Evolutionary conservation across 306 rosid species (phyloP).

Genomic region (Lathyrus aphaca): DNA sequence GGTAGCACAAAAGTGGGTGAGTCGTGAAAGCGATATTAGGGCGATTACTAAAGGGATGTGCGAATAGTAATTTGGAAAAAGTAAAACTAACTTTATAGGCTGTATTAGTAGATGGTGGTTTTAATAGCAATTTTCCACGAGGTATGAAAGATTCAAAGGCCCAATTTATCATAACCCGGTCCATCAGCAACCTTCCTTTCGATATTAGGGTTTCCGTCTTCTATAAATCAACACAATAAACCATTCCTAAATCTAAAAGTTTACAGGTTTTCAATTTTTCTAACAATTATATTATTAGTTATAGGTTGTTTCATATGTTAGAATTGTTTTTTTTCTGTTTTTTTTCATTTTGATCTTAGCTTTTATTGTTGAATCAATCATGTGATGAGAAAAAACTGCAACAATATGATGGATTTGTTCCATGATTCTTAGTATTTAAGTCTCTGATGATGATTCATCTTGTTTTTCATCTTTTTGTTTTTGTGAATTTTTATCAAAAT

Average conservation of each 20-base stretch:
- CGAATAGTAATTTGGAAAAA: too few relatives aligned
- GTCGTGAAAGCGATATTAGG: too few relatives aligned
- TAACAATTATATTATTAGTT: fast-evolving
- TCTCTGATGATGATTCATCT: slow-evolving; percentile 74
- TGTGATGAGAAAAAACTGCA: slow-evolving; percentile 79
- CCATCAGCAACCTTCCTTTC: not conserved
- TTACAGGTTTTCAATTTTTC: too few relatives aligned
- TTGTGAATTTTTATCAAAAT: fast-evolving
- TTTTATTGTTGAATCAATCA: slow-evolving; percentile 34
- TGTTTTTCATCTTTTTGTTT: fast-evolving
- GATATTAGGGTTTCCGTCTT: not conserved
- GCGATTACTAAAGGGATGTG: too few relatives aligned
- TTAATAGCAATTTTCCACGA: not conserved
- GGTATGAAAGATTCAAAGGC: not conserved
- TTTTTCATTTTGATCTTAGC: too few relatives aligned
- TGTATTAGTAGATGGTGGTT: not conserved
- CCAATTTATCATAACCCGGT: not conserved
- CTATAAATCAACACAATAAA: not conserved
- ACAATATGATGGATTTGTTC: slow-evolving; percentile 80
- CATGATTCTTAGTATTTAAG: slow-evolving; percentile 81
- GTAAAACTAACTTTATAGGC: too few relatives aligned
- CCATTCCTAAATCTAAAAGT: too few relatives aligned
- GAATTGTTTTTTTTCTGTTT: not conserved
- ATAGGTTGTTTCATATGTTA: too few relatives aligned
- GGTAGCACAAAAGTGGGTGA: too few relatives aligned